phyloP scores from a whole-genome alignment of 2,329 filamentous ascomycete species.

The Ceratocystis cubensis region DNA sequence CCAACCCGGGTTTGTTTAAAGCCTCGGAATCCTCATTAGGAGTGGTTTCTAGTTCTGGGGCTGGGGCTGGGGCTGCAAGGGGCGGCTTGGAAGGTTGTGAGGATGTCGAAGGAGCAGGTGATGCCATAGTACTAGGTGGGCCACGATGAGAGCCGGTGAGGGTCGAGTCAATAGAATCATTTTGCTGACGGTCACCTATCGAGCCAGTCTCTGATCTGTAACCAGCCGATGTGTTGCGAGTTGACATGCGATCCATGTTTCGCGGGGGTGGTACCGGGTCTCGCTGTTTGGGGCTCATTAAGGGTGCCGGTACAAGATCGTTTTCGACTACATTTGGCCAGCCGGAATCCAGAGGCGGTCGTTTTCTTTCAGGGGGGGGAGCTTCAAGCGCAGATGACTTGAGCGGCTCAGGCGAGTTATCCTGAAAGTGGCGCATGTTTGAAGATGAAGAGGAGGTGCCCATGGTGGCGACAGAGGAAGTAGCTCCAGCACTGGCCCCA shows the following conservation, averaged over 20 bases:
- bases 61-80: conserved; percentile 22
- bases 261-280: conserved; percentile 38
- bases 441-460: not conserved
- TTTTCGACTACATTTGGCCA: conserved; percentile 39
- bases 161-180: conserved; percentile 20
- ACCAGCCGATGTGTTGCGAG: conserved; percentile 33
- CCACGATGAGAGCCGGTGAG: conserved; percentile 19
- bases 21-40: conserved; percentile 23
- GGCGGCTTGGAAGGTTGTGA: conserved; percentile 19
- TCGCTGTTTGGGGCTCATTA: conserved; percentile 41
- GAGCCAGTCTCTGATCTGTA: conserved; percentile 22
- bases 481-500: conserved; percentile 4
- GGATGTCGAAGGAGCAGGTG: conserved; percentile 21
- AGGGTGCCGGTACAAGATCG: conserved; percentile 45
- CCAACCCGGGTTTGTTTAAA: conserved; percentile 54
- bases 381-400: conserved; percentile 29
- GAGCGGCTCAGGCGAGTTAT: conserved; percentile 21
- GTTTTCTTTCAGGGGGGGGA: conserved; percentile 48
- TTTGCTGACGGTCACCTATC: conserved; percentile 19
- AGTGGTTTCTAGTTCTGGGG: conserved; percentile 23
- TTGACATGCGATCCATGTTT: conserved; percentile 38
- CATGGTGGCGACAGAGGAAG: not conserved
- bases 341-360: conserved; percentile 53
- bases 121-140: conserved; percentile 19
- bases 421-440: conserved; percentile 14